Percentiles rank a stretch among this genome's conserved stretches.
These are phyloP conservation scores for Eremochloa ophiuroides DNA, from an alignment of 176 grass and related monocot genomes.

Conservation along the genomic window DNA sequence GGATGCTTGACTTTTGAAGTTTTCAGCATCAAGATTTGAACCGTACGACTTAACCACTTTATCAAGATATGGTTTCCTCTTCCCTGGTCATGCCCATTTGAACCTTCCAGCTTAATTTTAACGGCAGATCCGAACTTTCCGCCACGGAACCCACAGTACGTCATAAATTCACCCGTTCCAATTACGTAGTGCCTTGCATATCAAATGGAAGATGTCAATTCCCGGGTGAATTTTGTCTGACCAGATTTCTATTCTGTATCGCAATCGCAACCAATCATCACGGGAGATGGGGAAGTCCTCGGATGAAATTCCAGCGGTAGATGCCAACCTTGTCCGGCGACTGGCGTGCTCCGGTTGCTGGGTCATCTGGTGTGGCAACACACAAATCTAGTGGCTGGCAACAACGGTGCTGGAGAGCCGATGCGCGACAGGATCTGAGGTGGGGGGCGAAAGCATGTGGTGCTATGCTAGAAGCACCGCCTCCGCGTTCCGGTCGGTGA, in stretches of 20 bases:
- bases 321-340: not conserved
- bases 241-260: not conserved
- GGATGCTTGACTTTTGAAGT: too few species aligned
- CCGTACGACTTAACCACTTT: too few species aligned
- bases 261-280: not conserved
- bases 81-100: too few species aligned
- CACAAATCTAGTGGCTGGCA: not conserved
- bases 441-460: not conserved
- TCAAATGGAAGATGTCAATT: not conserved
- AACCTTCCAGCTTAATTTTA: too few species aligned
- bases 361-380: not conserved
- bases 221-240: not conserved
- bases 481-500: not conserved
- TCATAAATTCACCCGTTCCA: not conserved
- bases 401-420: not conserved
- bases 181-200: not conserved
- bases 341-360: not conserved
- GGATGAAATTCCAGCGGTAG: not conserved
- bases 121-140: too few species aligned
- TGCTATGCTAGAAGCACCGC: not conserved
- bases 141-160: too few species aligned
- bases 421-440: not conserved
- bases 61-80: too few species aligned
- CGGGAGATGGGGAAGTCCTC: not conserved
- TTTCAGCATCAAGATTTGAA: too few species aligned